Evolutionary conservation across 805 yeast species (phyloP).

Genomic region (Limtongozyma cylindracea): DNA sequence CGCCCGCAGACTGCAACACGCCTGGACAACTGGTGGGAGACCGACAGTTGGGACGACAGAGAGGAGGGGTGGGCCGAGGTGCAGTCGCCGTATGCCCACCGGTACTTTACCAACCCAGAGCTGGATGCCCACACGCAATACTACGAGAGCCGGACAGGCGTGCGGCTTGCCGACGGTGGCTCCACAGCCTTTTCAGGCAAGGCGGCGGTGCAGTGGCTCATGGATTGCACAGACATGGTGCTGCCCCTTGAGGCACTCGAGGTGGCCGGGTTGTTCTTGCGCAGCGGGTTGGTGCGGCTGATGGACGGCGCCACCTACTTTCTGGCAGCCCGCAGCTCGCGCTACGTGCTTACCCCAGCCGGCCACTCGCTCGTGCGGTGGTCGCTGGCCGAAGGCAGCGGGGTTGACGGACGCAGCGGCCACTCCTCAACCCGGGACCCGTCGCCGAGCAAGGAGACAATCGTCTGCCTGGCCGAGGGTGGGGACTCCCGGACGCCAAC

Average conservation of each 20-base stretch:
- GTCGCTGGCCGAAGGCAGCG: too few relatives aligned
- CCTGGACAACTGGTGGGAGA: too few relatives aligned
- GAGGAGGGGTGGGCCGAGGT: too few relatives aligned
- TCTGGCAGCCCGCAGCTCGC: conserved; percentile 10
- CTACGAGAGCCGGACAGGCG: conserved; percentile 40
- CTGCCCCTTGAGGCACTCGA: conserved; percentile 23
- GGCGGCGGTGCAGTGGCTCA: conserved; percentile 63
- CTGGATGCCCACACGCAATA: conserved; percentile 66
- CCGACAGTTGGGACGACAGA: too few relatives aligned
- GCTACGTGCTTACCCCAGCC: conserved; percentile 14
- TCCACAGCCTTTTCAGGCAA: conserved; percentile 35
- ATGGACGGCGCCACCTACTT: conserved; percentile 13
- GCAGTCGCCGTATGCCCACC: conserved; percentile 47
- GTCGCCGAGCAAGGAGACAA: too few relatives aligned
- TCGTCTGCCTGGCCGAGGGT: too few relatives aligned
- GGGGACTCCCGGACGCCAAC: not conserved
- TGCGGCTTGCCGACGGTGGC: conserved; percentile 25
- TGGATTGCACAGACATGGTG: conserved; percentile 67
- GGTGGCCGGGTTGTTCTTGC: conserved; percentile 23
- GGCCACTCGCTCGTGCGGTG: too few relatives aligned
- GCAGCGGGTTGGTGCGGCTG: conserved; percentile 19
- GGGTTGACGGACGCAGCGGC: conserved; percentile 9
- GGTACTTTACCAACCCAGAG: conserved; percentile 71
- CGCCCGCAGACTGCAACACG: too few relatives aligned
- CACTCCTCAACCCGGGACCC: too few relatives aligned